phyloP scores from a whole-genome alignment of 2,329 filamentous ascomycete genomes.

The Penicillium sp. region DNA sequence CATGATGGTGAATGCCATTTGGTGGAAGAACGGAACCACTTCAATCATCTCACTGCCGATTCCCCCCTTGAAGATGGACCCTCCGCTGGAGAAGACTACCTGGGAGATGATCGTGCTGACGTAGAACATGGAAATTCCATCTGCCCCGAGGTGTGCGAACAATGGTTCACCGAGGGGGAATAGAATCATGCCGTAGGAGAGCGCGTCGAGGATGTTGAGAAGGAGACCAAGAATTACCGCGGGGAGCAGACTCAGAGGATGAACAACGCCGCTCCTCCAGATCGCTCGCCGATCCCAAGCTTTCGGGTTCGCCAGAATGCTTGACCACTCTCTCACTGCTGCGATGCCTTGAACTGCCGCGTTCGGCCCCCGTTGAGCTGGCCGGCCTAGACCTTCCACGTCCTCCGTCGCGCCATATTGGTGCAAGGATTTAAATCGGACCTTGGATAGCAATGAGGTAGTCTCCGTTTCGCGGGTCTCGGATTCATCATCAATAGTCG shows the following conservation, averaged over 20 bases:
- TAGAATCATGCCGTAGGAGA: slow-evolving; percentile 95
- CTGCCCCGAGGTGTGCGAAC: slow-evolving; percentile 78
- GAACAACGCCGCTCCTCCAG: slow-evolving; percentile 58
- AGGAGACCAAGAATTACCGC: slow-evolving; percentile 83
- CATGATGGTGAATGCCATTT: slow-evolving; percentile 90
- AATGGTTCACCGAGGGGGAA: slow-evolving; percentile 85
- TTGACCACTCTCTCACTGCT: slow-evolving; percentile 18
- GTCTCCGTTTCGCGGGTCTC: slow-evolving; percentile 30
- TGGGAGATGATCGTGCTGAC: slow-evolving; percentile 95
- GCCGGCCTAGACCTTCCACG: slow-evolving; percentile 24
- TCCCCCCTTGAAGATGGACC: slow-evolving; percentile 83
- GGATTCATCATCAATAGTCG: slow-evolving; percentile 18
- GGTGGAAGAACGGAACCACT: slow-evolving; percentile 97
- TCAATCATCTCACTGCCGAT: slow-evolving; percentile 98
- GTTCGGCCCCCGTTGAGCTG: slow-evolving; percentile 8
- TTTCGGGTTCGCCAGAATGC: slow-evolving; percentile 54
- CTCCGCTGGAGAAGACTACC: slow-evolving; percentile 74
- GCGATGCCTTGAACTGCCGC: slow-evolving; percentile 15
- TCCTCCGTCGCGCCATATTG: slow-evolving; percentile 30
- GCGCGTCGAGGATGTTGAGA: slow-evolving; percentile 85
- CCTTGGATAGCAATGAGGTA: slow-evolving; percentile 32
- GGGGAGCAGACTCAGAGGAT: slow-evolving; percentile 67
- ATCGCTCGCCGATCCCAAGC: slow-evolving; percentile 65
- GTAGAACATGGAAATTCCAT: slow-evolving; percentile 98
- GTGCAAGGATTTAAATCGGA: slow-evolving; percentile 22